Evolutionary conservation across 306 rosid species (phyloP).

Genomic region (Quillaja saponaria): DNA sequence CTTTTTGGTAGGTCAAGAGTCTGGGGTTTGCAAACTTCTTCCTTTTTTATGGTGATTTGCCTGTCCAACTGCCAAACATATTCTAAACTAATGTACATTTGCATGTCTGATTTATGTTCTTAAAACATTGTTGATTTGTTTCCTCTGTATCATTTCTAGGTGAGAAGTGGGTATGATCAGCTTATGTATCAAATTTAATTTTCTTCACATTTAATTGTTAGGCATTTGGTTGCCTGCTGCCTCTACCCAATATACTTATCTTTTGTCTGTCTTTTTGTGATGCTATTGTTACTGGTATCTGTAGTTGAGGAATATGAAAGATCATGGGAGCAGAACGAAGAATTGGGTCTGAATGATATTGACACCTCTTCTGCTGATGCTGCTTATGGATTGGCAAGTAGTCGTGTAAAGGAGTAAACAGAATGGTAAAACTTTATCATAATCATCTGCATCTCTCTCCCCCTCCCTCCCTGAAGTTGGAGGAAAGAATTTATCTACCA

Average conservation of each 20-base stretch:
- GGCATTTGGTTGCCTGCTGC: conserved; percentile 12
- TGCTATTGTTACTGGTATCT: conserved; percentile 20
- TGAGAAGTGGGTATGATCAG: not conserved
- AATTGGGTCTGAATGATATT: conserved; percentile 88
- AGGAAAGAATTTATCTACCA: too few relatives aligned
- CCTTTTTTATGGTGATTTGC: not conserved
- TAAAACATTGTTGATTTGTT: not conserved
- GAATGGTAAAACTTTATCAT: too few relatives aligned
- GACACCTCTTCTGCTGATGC: conserved; percentile 87
- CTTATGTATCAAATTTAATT: not conserved
- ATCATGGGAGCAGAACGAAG: conserved; percentile 97
- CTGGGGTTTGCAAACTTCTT: too few relatives aligned
- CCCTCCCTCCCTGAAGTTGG: too few relatives aligned
- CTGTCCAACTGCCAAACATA: not conserved
- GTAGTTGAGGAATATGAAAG: conserved; percentile 87
- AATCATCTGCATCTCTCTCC: too few relatives aligned
- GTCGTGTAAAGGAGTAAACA: not conserved
- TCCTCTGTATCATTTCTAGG: not conserved
- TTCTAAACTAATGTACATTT: not conserved
- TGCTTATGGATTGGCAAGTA: conserved; percentile 51
- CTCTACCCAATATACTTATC: conserved; percentile 8
- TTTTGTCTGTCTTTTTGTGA: not conserved
- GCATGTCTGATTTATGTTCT: too few relatives aligned
- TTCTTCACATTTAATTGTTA: not conserved
- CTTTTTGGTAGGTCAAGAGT: too few relatives aligned